A percentile compares a stretch with the other conserved stretches of the same genome.
phyloP scores from a whole-genome alignment of 495 filamentous ascomycete genomes.

The Sabuloglossum arenarium region DNA sequence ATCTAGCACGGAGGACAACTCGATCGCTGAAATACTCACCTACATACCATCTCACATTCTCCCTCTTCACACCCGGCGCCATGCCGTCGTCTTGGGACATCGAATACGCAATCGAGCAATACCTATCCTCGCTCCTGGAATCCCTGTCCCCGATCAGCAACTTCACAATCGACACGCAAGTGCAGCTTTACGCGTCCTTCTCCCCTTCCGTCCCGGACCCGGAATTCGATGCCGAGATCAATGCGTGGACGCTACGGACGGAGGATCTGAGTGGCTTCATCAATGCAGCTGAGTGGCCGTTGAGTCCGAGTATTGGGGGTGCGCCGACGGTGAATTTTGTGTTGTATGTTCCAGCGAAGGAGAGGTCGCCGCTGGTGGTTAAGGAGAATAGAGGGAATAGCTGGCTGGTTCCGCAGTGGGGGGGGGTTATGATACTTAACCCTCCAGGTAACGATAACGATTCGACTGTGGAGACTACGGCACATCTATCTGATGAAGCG shows the following conservation, averaged over 20 bases:
- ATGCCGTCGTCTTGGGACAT: slow-evolving; percentile 82
- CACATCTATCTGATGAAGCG: slow-evolving; percentile 31
- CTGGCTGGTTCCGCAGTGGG: slow-evolving; percentile 96
- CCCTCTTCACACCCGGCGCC: slow-evolving; percentile 63
- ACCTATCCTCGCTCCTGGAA: slow-evolving; percentile 62
- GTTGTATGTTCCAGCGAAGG: slow-evolving; percentile 50
- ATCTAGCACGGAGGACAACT: slow-evolving; percentile 40
- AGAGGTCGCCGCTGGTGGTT: slow-evolving; percentile 40
- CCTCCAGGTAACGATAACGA: slow-evolving; percentile 20
- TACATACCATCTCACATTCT: slow-evolving; percentile 91
- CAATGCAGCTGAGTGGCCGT: slow-evolving; percentile 93
- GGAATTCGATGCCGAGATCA: slow-evolving; percentile 27
- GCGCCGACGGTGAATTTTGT: slow-evolving; percentile 93
- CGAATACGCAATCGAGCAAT: slow-evolving; percentile 57
- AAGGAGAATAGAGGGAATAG: slow-evolving; percentile 56
- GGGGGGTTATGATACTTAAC: slow-evolving; percentile 69
- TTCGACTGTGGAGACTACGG: slow-evolving; percentile 15
- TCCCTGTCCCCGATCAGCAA: slow-evolving; percentile 68
- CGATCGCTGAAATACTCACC: slow-evolving; percentile 78
- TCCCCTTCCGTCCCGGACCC: slow-evolving; percentile 48
- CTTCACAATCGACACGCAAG: slow-evolving; percentile 91
- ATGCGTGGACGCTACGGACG: slow-evolving; percentile 49
- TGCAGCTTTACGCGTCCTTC: slow-evolving; percentile 73
- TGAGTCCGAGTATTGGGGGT: slow-evolving; percentile 80
- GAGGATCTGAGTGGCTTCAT: slow-evolving; percentile 87